Base-by-base conservation (phyloP, 306 rosid species). In the Rosa lucieae region DNA sequence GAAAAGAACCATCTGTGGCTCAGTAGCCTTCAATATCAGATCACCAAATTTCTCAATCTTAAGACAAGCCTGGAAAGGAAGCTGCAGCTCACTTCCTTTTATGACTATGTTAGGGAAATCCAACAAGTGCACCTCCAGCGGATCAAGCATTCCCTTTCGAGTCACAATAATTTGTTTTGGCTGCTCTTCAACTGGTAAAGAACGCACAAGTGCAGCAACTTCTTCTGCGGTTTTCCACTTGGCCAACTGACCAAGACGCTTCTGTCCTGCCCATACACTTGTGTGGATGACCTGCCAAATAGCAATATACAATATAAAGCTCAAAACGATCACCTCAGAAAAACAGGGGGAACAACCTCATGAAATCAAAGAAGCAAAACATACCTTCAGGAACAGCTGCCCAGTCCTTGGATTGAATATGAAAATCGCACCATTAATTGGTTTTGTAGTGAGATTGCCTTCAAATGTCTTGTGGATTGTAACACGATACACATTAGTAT, bases 141-240 rank as follows among this genome's bases (percentile, higher is more conserved):
- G 99, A 79, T 96, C 99, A 86, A 96, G 86, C 99, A 96, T 96
- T 82, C 99, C 99, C 79, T 96, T 96, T 37, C 99, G 99, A 76
- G 99, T 95, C 70, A 95, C 99, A 77, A 95, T 91, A 82, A 95
- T 93, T 86, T 95, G 99, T 81, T 95, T 95, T 3, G 99, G 99
- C 86, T 95, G 98, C 79, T 95, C 99, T 82, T 95, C 99, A 52
- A 95, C 99, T 10, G 99, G 99, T 84, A 95, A 78, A 65, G 99
- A 95, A 67, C 99, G 91, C 80, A 95, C 99, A 80, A 95, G 97
- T 35, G 99, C 99, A 66, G 99, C 99, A 83, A 95, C 99, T 90
- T 96, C 99, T 85, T 95, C 99, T 13, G 99, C 99, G 39, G 99
- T 95, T 88, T 95, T 95, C 99, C 99, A 95, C 92, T 95, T 95